These are phyloP conservation scores for Comarum palustre DNA, from an alignment of 306 rosid species.

Conservation along the genomic window DNA sequence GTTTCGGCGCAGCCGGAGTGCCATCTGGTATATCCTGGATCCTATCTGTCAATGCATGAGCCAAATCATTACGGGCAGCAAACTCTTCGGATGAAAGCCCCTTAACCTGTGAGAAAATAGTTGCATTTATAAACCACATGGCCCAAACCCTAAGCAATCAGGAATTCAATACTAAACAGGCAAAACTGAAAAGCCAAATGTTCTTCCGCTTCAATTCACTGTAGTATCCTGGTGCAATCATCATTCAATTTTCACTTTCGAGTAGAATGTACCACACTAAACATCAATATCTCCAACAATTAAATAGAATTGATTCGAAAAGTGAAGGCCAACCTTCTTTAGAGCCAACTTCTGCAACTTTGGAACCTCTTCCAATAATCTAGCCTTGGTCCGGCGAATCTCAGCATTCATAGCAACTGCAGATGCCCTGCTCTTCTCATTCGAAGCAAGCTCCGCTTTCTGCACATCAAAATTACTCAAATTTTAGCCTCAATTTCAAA, in stretches of 20 bases:
- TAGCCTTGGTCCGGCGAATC: slow-evolving; percentile 92
- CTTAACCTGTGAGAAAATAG: slow-evolving; percentile 51
- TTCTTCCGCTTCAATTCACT: neutral
- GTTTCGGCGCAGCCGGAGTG: slow-evolving; percentile 66
- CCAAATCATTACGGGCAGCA: slow-evolving; percentile 95
- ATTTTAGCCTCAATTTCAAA: neutral
- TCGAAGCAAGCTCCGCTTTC: slow-evolving; percentile 91
- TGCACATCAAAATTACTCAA: slow-evolving; percentile 33
- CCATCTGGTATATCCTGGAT: slow-evolving; percentile 98
- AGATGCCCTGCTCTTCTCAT: slow-evolving; percentile 83
- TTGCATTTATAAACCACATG: slow-evolving; percentile 1
- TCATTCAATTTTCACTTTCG: neutral
- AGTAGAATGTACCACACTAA: neutral
- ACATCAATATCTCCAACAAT: neutral
- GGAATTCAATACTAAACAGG: neutral
- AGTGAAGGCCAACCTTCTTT: slow-evolving; percentile 55
- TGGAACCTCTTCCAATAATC: slow-evolving; percentile 90
- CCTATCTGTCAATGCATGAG: slow-evolving; percentile 87
- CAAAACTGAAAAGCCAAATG: neutral
- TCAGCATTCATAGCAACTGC: slow-evolving; percentile 93
- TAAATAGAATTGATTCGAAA: neutral
- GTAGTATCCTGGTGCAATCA: neutral
- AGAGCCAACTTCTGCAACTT: slow-evolving; percentile 89
- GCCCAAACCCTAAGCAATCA: neutral
- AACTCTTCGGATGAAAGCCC: slow-evolving; percentile 89